Percentiles rank a stretch among this genome's conserved stretches.
phyloP scores from a whole-genome alignment of 2,329 filamentous ascomycete genomes.

The Apiospora pterosperma region DNA sequence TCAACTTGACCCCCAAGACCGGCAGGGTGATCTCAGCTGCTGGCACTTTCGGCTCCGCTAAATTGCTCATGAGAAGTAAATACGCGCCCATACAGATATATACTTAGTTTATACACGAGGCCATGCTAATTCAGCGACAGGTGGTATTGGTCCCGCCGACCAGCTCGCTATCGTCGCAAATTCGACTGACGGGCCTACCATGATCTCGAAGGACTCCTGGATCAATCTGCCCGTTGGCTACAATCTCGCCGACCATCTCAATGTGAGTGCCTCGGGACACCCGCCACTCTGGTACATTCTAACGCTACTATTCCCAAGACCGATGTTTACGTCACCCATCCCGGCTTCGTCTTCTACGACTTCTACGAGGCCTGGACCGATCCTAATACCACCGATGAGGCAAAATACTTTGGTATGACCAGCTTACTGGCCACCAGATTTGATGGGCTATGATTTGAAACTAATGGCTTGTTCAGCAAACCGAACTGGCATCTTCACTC shows the following conservation, averaged over 20 bases:
- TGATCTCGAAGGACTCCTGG: constrained; percentile 50
- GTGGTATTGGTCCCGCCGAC: constrained; percentile 60
- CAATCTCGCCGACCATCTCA: constrained; percentile 55
- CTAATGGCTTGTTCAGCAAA: constrained; percentile 10
- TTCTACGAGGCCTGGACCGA: constrained; percentile 59
- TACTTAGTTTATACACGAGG: no score
- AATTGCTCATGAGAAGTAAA: constrained; percentile 61
- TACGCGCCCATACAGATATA: no score
- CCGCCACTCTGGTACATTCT: background rate
- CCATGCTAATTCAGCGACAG: constrained; percentile 11
- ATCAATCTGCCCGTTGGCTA: constrained; percentile 57
- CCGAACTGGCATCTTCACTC: constrained; percentile 46
- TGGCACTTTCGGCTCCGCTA: constrained; percentile 67
- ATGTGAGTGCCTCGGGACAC: constrained; percentile 26
- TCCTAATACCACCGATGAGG: constrained; percentile 40
- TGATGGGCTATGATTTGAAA: background rate
- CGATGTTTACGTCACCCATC: constrained; percentile 42
- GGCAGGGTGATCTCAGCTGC: constrained; percentile 67
- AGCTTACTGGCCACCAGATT: background rate
- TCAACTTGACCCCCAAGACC: constrained; percentile 55
- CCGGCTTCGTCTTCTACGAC: constrained; percentile 55
- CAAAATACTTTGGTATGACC: constrained; percentile 42
- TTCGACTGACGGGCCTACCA: constrained; percentile 47
- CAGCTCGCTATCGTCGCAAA: constrained; percentile 52
- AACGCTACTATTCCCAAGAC: constrained; percentile 29